phyloP scores from a whole-genome alignment of 2,329 filamentous ascomycete species.

The Pyricularia pennisetigena region DNA sequence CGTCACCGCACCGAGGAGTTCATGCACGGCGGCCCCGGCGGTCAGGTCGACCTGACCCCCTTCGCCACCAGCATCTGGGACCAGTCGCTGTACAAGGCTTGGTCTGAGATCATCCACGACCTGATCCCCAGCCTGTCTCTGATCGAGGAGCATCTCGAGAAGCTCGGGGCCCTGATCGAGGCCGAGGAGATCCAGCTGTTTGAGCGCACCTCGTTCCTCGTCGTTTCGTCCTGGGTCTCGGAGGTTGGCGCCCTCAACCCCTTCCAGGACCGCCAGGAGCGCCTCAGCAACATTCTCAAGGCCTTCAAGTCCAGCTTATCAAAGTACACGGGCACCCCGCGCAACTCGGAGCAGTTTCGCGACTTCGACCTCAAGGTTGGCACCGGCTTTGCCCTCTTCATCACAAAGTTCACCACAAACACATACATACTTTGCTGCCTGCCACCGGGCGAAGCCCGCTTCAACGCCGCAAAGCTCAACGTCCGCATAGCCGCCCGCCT shows the following conservation, averaged over 20 bases:
- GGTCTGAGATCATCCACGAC: slow-evolving; percentile 96
- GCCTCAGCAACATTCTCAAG: slow-evolving; percentile 93
- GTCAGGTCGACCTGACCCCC: slow-evolving; percentile 62
- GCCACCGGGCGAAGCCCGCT: slow-evolving; percentile 81
- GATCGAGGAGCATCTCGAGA: slow-evolving; percentile 77
- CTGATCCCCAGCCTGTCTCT: slow-evolving; percentile 86
- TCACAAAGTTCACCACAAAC: slow-evolving; percentile 92
- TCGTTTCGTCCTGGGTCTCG: slow-evolving; percentile 85
- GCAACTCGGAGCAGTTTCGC: slow-evolving; percentile 71
- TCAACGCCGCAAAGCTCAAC: slow-evolving; percentile 85
- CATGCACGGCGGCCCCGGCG: slow-evolving; percentile 21
- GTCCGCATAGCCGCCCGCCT: slow-evolving; percentile 77
- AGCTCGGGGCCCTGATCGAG: slow-evolving; percentile 76
- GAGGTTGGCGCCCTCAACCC: slow-evolving; percentile 70
- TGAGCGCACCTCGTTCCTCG: slow-evolving; percentile 90
- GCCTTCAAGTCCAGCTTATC: slow-evolving; percentile 85
- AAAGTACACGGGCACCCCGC: slow-evolving; percentile 70
- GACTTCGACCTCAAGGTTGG: slow-evolving; percentile 73
- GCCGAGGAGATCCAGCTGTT: slow-evolving; percentile 92
- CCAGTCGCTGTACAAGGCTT: slow-evolving; percentile 94
- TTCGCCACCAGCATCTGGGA: slow-evolving; percentile 99
- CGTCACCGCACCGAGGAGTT: slow-evolving; percentile 59
- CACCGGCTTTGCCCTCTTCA: slow-evolving; percentile 80
- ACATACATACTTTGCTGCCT: slow-evolving; percentile 92
- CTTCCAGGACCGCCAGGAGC: slow-evolving; percentile 86